Percentiles rank a stretch among this genome's conserved stretches.
Evolutionary conservation across 768 basidiomycete species (phyloP).

Genomic region (Xerocomellus chrysenteron): DNA sequence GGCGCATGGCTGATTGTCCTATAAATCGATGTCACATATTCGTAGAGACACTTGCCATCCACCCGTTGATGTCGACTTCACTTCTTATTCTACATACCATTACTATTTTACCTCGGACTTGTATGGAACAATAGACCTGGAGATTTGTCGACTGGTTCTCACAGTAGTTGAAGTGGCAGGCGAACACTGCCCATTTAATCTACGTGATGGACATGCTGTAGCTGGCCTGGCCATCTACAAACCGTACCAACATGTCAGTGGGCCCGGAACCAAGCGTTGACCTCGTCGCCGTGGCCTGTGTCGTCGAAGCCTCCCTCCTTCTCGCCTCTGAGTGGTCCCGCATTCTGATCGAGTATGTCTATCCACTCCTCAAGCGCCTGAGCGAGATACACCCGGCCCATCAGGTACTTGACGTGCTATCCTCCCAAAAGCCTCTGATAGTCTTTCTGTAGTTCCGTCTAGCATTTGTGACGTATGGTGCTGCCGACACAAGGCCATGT

Average conservation of each 20-base stretch:
- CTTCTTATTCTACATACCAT: conserved; percentile 12
- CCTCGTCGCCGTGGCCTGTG: conserved; percentile 50
- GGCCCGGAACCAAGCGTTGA: conserved; percentile 22
- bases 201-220: background rate
- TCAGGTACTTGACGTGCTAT: conserved; percentile 32
- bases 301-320: conserved; percentile 59
- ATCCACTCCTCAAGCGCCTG: conserved; percentile 52
- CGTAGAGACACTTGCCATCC: conserved; percentile 4
- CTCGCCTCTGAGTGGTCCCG: conserved; percentile 53
- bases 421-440: background rate
- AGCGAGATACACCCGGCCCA: conserved; percentile 40
- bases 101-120: conserved; percentile 14
- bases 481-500: conserved; percentile 51
- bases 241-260: conserved; percentile 19
- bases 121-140: conserved; percentile 7
- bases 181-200: background rate
- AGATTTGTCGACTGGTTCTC: conserved; percentile 3
- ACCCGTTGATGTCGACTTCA: background rate
- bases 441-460: conserved; percentile 36
- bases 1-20: conserved; percentile 34
- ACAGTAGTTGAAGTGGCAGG: background rate
- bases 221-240: background rate
- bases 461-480: conserved; percentile 63
- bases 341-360: conserved; percentile 48
- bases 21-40: conserved; percentile 11